phyloP scores from a whole-genome alignment of 2,329 filamentous ascomycete species.

The Thyridium curvatum region DNA sequence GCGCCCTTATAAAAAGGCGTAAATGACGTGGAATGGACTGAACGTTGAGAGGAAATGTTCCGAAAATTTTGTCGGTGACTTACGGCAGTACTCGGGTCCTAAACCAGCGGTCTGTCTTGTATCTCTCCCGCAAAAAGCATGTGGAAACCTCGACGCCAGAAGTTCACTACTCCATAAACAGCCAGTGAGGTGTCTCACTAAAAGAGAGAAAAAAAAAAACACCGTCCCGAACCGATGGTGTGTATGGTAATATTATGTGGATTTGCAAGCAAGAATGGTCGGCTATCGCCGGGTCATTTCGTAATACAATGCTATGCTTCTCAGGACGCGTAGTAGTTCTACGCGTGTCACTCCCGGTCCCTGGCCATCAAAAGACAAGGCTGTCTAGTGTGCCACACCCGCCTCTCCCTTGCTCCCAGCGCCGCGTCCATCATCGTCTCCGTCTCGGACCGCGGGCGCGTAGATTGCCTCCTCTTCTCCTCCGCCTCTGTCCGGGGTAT shows the following conservation, averaged over 20 bases:
- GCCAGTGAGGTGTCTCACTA: no score
- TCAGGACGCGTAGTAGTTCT: neutral
- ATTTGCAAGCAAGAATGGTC: no score
- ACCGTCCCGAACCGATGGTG: no score
- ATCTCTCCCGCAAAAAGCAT: neutral
- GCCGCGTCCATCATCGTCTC: constrained; percentile 52
- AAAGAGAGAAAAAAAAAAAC: no score
- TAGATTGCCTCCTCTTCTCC: constrained; percentile 14
- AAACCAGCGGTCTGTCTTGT: neutral
- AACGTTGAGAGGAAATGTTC: no score
- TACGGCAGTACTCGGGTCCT: constrained; percentile 1
- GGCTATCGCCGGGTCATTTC: no score
- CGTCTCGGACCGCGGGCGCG: constrained; percentile 42
- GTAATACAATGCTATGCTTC: neutral
- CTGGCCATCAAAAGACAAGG: constrained; percentile 48
- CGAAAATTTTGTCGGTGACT: constrained; percentile 1
- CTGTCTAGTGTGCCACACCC: constrained; percentile 58
- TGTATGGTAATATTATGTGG: no score
- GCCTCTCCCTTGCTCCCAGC: constrained; percentile 52
- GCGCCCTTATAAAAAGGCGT: no score
- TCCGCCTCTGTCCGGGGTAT: constrained; percentile 20
- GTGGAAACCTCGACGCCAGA: no score
- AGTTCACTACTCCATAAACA: neutral
- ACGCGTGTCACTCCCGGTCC: constrained; percentile 27
- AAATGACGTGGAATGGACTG: neutral